Base-by-base conservation (phyloP, 2,329 filamentous ascomycete species). In the Stromatinia cepivora region DNA sequence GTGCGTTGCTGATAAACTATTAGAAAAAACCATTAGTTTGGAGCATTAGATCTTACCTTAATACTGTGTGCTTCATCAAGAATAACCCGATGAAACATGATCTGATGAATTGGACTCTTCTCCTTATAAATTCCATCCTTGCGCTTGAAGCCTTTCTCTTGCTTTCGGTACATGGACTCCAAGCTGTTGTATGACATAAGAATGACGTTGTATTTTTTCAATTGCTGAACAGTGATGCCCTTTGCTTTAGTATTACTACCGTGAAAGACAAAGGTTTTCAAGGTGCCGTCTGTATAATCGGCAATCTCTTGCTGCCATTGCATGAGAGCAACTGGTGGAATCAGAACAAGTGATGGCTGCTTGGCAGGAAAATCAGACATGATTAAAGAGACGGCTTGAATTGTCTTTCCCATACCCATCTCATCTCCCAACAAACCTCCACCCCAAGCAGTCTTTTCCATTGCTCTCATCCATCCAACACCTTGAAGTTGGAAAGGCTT, bases 341-440 rank as follows among this genome's bases (percentile, higher is more conserved):
- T 93, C 46, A 97, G 85, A 1, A 98, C 94, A 5, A 98, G 84
- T 0, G 93, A 92, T 1, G 95, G 94, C 67, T 90, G 82, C 74
- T 90, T 91, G 31, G 89, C 91, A 4, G 94, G 94, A 76, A 92
- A 97, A 78, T 98, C 94, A 0, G 94, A 97, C 95, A 98, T 98
- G 80, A 99, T 93, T 57, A 99, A 86, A 4, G 94, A 97, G 25
- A 99, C 95, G 3, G 95, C 94, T 80, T 99, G 95, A 64, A 99
- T 98, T 0, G 95, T 99, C 82, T 99, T 99, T 63, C 95, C 95
- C 81, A 99, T 92, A 9, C 95, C 95, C 95, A 99, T 99, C 81
- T 99, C 95, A 75, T 99, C 95, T 70, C 95, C 95, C 2, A 99
- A 86, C 3, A 99, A 84, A 20, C 95, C 95, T 25, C 95, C 95